Evolutionary conservation across 768 basidiomycete genomes (phyloP).

Genomic region (Collybiopsis luxurians): DNA sequence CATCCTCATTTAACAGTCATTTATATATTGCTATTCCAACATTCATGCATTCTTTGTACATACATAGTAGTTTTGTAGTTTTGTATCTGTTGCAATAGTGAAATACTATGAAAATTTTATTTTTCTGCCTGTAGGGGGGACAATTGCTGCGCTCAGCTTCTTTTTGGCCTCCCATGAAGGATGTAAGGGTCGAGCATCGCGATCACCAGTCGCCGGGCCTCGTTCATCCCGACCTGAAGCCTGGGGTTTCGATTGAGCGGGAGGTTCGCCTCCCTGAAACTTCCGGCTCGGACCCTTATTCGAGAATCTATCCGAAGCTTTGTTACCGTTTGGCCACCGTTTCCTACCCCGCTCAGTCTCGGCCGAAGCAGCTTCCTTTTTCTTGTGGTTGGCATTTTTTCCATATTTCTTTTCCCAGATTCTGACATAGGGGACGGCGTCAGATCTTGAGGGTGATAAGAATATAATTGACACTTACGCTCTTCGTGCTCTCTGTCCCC

Average conservation of each 20-base stretch:
- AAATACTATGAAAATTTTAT: constrained; percentile 55
- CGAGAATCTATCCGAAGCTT: not conserved
- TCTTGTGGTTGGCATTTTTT: constrained; percentile 86
- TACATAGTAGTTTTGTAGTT: not conserved
- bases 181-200: constrained; percentile 53
- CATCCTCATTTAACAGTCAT: not conserved
- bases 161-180: constrained; percentile 97
- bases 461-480: constrained; percentile 66
- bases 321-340: constrained; percentile 1
- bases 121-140: constrained; percentile 75
- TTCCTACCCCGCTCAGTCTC: constrained; percentile 7
- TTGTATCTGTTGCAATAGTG: not conserved
- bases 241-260: not conserved
- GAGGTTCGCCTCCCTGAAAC: not conserved
- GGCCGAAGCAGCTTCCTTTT: constrained; percentile 43
- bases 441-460: constrained; percentile 2
- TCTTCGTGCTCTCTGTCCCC: constrained; percentile 91
- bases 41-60: not conserved
- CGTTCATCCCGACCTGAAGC: constrained; percentile 4
- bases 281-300: not conserved
- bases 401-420: constrained; percentile 99
- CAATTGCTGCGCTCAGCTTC: constrained; percentile 57
- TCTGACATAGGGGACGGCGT: constrained; percentile 41
- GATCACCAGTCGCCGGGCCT: not conserved
- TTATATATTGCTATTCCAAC: not conserved